Evolutionary conservation across 306 rosid species (phyloP).

Genomic region (Abrus precatorius): DNA sequence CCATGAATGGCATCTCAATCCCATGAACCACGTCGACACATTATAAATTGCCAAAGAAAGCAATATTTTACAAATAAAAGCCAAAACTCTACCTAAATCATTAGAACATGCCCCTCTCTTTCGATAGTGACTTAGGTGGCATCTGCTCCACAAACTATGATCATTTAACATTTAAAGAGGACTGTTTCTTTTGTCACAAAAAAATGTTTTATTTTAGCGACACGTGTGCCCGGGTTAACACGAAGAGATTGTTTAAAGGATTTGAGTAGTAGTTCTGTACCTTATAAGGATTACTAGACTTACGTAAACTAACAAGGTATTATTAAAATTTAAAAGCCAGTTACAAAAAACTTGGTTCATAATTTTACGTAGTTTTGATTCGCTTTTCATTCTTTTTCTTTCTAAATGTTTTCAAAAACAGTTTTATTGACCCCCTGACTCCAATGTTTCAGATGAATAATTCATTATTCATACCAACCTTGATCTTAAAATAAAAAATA

Average conservation of each 20-base stretch:
- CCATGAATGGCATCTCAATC: conserved; percentile 2
- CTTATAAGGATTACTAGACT: no score
- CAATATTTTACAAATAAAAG: background rate
- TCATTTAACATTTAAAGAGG: background rate
- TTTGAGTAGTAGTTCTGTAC: no score
- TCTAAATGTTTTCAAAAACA: background rate
- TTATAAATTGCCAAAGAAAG: background rate
- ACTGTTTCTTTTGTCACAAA: no score
- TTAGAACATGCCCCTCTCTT: background rate
- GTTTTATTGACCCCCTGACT: background rate
- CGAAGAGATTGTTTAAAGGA: no score
- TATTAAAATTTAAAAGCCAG: no score
- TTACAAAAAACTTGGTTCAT: no score
- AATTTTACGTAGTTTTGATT: no score
- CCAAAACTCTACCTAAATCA: background rate
- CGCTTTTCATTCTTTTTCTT: background rate
- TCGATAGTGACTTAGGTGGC: conserved; percentile 8
- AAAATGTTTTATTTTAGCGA: no score
- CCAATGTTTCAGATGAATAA: background rate
- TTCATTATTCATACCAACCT: background rate
- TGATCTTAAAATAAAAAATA: background rate
- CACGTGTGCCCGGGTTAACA: no score
- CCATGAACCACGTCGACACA: background rate
- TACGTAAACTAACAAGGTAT: no score
- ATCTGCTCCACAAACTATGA: background rate